phyloP scores from a whole-genome alignment of 768 basidiomycete genomes.

The Rhizopogon sp. region DNA sequence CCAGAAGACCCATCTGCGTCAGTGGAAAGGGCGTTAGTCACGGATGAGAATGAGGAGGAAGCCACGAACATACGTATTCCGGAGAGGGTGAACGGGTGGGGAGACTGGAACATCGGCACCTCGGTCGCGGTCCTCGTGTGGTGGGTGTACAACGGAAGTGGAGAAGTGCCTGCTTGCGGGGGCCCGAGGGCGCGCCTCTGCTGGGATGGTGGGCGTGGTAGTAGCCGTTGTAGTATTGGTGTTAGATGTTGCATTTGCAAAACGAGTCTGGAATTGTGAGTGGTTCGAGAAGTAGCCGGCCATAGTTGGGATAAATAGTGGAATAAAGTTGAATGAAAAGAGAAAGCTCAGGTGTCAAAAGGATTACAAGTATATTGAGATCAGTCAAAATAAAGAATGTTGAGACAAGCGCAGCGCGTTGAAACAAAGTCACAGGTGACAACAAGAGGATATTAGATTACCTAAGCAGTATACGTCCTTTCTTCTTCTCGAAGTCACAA shows the following conservation, averaged over 20 bases:
- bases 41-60: slow-evolving; percentile 12
- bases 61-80: slow-evolving; percentile 83
- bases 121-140: not conserved
- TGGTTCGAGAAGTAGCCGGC: slow-evolving; percentile 83
- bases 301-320: slow-evolving; percentile 33
- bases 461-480: not conserved
- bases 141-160: slow-evolving; percentile 43
- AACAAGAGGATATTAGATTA: not conserved
- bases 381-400: too few relatives aligned
- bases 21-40: slow-evolving; percentile 11
- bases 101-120: slow-evolving; percentile 28
- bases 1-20: slow-evolving; percentile 80
- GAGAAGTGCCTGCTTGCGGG: slow-evolving; percentile 73
- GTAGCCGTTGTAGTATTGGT: not conserved
- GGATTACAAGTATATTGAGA: not conserved
- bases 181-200: slow-evolving; percentile 35
- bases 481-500: not conserved
- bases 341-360: not conserved
- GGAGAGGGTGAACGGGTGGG: slow-evolving; percentile 61
- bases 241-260: not conserved
- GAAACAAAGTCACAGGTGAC: too few relatives aligned
- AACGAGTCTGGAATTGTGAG: slow-evolving; percentile 56
- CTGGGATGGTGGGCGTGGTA: slow-evolving; percentile 11
- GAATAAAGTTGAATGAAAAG: slow-evolving; percentile 13
- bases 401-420: too few relatives aligned